Evolutionary conservation across 139 green algal genomes (phyloP).

Genomic region (Spirogloea muscicola): DNA sequence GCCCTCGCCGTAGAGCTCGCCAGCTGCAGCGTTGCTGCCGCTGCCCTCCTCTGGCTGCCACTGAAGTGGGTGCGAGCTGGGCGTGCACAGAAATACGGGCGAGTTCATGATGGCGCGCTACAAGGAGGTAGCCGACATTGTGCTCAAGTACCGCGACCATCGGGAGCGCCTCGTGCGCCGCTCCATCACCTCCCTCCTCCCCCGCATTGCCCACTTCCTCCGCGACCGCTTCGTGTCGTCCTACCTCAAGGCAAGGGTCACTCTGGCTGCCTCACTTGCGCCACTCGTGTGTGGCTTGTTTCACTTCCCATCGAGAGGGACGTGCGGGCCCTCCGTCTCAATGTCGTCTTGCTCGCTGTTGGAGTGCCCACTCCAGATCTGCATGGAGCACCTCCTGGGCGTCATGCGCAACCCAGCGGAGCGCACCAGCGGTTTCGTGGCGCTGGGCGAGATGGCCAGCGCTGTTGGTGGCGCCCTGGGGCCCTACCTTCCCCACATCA

Average conservation of each 20-base stretch:
- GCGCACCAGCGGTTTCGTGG: slow-evolving; percentile 61
- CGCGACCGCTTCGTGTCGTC: slow-evolving; percentile 82
- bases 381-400: slow-evolving; percentile 60
- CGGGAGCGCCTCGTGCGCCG: slow-evolving; percentile 79
- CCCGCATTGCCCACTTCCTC: slow-evolving; percentile 83
- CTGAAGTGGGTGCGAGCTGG: no score
- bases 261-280: no score
- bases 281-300: no score
- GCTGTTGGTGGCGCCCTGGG: slow-evolving; percentile 52
- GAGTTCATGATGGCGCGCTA: slow-evolving; percentile 91
- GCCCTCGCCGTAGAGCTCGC: no score
- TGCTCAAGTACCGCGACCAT: slow-evolving; percentile 77
- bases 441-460: slow-evolving; percentile 72
- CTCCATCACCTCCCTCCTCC: slow-evolving; percentile 81
- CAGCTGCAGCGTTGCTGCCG: no score
- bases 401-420: slow-evolving; percentile 54
- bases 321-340: no score
- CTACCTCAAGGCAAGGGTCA: no score
- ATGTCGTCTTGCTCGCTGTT: no score
- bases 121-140: slow-evolving; percentile 86
- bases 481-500: slow-evolving; percentile 45
- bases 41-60: no score
- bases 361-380: no score
- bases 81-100: slow-evolving; percentile 58
- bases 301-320: no score